Percentiles rank a stretch among this genome's conserved stretches.
phyloP scores from a whole-genome alignment of 225 moss, liverwort and hornwort species.

The Sphagnum contortum region DNA sequence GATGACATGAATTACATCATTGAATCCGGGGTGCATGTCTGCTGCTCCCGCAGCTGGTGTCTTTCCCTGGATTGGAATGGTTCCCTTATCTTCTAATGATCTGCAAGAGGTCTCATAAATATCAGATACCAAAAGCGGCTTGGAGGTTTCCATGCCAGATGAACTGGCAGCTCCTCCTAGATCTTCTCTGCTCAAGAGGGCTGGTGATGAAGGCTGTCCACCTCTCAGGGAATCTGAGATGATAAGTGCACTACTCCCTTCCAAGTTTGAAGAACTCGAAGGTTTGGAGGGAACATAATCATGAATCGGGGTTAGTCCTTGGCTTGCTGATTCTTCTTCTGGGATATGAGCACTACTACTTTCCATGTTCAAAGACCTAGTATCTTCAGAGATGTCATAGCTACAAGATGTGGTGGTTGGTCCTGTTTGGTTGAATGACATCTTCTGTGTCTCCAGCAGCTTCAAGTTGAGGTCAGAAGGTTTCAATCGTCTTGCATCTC shows the following conservation, averaged over 20 bases:
- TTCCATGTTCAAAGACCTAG: constrained; percentile 5
- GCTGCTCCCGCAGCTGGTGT: constrained; percentile 11
- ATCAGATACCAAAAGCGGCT: no score
- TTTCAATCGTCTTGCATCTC: no score
- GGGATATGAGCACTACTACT: neutral
- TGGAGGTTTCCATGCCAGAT: no score
- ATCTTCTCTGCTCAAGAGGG: no score
- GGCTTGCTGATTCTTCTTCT: neutral
- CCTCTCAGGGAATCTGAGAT: no score
- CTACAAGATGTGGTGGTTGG: constrained; percentile 24
- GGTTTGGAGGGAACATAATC: constrained; percentile 6
- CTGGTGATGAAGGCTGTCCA: no score
- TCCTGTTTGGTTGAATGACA: constrained; percentile 25
- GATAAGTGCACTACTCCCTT: constrained; percentile 24
- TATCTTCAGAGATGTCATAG: constrained; percentile 17
- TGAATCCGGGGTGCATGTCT: constrained; percentile 58
- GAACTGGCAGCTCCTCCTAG: no score
- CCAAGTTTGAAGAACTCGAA: constrained; percentile 1
- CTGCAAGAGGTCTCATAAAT: no score
- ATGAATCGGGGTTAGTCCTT: no score
- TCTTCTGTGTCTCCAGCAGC: constrained; percentile 6
- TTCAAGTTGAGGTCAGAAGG: constrained; percentile 18
- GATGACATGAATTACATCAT: constrained; percentile 92
- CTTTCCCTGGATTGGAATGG: constrained; percentile 53
- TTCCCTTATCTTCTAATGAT: constrained; percentile 29